Base-by-base conservation (phyloP, 495 filamentous ascomycete genomes). In the Hypoxylon trugodes region DNA sequence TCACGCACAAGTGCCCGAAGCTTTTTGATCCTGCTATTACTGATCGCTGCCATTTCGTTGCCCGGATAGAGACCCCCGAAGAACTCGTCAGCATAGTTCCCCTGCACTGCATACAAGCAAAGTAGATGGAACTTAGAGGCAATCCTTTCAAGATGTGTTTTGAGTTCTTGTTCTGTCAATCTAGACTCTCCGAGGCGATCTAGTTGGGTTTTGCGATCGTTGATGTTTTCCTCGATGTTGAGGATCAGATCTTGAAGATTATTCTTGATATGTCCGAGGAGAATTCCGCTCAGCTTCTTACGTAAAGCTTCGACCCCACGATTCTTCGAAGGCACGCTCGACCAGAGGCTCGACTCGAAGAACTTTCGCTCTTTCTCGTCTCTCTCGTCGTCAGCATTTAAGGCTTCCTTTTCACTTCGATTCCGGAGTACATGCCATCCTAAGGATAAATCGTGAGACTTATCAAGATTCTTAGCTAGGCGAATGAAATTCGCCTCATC, bases 371-470 rank as follows among this genome's bases (percentile, higher is more conserved):
- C 82, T 15, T 64, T 56, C 5, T 55, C 40, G 41, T 84, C 79
- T 16, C 81, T 73, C 22, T 70, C 58, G 1, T 62, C 65, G 12
- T 57, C 33, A 1, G 41, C 56, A 2, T 66, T 18, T 0, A 66
- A 40, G 1, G 59, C 24, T 36, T 83, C 79, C 7, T 80, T 70
- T 50, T 82, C 84, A 4, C 69, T 69, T 2, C 83, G 77, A 60
- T 90, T 91, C 6, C 82, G 82, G 18, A 93, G 69, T 2, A 87
- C 82, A 71, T 91, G 87, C 88, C 87, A 92, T 3, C 87, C 87
- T 2, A 88, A 76, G 26, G 78, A 71, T 37, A 90, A 77, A 36
- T 54, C 26, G 22, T 66, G 30, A 2, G 33, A 66, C 4, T 81
- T 70, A 40, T 88, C 81, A 24, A 84, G 61, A 58, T 90, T 90